Percentiles rank a stretch among this genome's conserved stretches.
Conservation (phyloP, 495 filamentous ascomycete genomes). For the Penicillium lividum region DNA sequence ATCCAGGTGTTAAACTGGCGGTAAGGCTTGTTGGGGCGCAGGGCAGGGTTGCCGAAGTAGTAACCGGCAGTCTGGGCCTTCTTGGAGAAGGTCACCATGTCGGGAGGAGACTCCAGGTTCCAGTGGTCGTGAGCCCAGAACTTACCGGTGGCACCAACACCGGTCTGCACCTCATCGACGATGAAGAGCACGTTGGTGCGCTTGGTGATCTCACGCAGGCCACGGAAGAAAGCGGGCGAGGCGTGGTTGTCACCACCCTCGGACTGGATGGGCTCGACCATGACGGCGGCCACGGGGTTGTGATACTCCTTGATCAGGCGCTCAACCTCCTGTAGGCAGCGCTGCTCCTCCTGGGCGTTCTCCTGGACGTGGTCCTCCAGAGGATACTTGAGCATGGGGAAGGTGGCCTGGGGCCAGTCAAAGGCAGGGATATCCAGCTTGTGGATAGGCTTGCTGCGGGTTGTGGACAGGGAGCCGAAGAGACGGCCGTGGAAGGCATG, state of each 20-base stretch:
- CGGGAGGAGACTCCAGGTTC: conserved; percentile 78
- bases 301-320: conserved; percentile 79
- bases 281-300: conserved; percentile 82
- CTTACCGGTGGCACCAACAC: conserved; percentile 86
- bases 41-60: conserved; percentile 84
- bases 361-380: conserved; percentile 79
- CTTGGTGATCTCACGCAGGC: conserved; percentile 81
- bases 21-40: conserved; percentile 98
- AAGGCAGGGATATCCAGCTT: conserved; percentile 98
- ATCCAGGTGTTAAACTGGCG: conserved; percentile 99
- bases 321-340: conserved; percentile 88
- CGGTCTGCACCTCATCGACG: conserved; percentile 98
- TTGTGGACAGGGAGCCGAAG: conserved; percentile 90
- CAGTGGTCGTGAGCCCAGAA: conserved; percentile 99
- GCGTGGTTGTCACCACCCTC: conserved; percentile 99
- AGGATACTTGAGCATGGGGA: conserved; percentile 88
- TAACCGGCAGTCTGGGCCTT: conserved; percentile 98
- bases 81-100: conserved; percentile 99
- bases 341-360: conserved; percentile 80
- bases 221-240: conserved; percentile 86
- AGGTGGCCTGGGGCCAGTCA: conserved; percentile 95
- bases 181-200: conserved; percentile 88
- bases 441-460: conserved; percentile 95
- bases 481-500: conserved; percentile 93
- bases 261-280: conserved; percentile 96